Percentiles rank a stretch among this genome's conserved stretches.
Conservation (phyloP, 2,329 filamentous ascomycete genomes). For the Sarocladium brachiariae region DNA sequence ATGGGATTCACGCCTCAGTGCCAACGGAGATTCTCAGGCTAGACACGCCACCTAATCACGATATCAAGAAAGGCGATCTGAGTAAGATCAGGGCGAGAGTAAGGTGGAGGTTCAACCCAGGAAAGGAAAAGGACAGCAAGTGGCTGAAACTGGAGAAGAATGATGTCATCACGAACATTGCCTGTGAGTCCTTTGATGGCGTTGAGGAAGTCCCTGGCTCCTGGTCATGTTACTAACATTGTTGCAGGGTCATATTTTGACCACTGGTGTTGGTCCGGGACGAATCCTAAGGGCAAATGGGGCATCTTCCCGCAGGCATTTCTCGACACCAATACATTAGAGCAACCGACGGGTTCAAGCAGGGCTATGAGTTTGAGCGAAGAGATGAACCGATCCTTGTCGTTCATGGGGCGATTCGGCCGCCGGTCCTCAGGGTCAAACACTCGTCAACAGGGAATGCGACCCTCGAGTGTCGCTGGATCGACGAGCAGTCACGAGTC, state of each 20-base stretch:
- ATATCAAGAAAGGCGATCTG: constrained; percentile 39
- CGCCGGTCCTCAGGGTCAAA: constrained; percentile 18
- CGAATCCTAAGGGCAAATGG: constrained; percentile 43
- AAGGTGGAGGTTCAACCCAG: constrained; percentile 45
- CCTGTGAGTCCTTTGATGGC: constrained; percentile 43
- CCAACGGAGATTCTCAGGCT: constrained; percentile 42
- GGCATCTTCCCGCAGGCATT: constrained; percentile 47
- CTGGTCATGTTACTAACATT: constrained; percentile 14
- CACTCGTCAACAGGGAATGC: constrained; percentile 4
- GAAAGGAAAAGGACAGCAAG: constrained; percentile 34
- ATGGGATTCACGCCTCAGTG: constrained; percentile 42
- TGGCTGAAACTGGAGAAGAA: constrained; percentile 60
- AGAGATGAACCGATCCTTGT: constrained; percentile 27
- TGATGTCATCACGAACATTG: constrained; percentile 59
- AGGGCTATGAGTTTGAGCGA: constrained; percentile 24
- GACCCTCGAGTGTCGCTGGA: constrained; percentile 26
- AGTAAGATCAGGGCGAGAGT: constrained; percentile 42
- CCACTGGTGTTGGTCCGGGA: constrained; percentile 52
- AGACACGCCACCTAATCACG: constrained; percentile 36
- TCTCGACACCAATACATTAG: constrained; percentile 38
- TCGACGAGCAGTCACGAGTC: constrained; percentile 26
- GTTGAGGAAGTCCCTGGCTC: too few species aligned
- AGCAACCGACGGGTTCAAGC: constrained; percentile 26
- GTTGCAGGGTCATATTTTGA: constrained; percentile 36
- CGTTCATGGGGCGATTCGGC: constrained; percentile 25